Evolutionary conservation across 164 flowering plant genomes (phyloP), one percentile per base, ranked within the genome.

Genomic region (Saururus chinensis): DNA sequence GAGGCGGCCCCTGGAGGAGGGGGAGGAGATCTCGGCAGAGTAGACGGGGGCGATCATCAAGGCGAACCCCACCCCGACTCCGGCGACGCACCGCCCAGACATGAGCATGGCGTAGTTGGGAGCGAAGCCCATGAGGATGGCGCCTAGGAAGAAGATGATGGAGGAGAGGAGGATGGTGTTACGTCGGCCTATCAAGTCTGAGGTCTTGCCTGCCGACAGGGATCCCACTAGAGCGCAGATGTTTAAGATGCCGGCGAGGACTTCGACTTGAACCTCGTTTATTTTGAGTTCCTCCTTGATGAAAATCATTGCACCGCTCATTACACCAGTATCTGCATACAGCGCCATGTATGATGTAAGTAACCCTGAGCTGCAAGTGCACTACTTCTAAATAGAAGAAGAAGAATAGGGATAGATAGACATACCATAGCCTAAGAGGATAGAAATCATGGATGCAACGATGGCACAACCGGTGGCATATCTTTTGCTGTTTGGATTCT

Each of bases 371-470:
- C 58, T 20, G 24, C 0, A 56, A 56, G 11, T 4, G 8, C 7
- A 0, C 24, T 14, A 56, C 30, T 20, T 56, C 22, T 8, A n/a
- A 13, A 25, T 20, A 20, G 7, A 21, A 56, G 9, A 56, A 10
- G 24, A 1, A 25, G 4, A 2, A 17, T 17, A 45, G 17, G 17
- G 0, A 45, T 41, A 9, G 11, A 41, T 9, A 12, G 49, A 2
- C 65, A 67, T n/a, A 84, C 92, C 89, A 60, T 86, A 88, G 24
- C 92, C 92, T 1, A 86, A 78, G 21, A 86, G 71, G 66, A 86
- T 65, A 7, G 92, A 81, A 40, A 82, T 73, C 84, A 82, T 81
- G 68, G 92, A 88, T 65, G 92, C 96, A 8, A 88, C 58, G 40
- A 78, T 66, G 2, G 96, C 79, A 63, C 86, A 82, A 57, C 74